phyloP scores from a whole-genome alignment of 305 asterid genomes.

The Solanum hybrid region DNA sequence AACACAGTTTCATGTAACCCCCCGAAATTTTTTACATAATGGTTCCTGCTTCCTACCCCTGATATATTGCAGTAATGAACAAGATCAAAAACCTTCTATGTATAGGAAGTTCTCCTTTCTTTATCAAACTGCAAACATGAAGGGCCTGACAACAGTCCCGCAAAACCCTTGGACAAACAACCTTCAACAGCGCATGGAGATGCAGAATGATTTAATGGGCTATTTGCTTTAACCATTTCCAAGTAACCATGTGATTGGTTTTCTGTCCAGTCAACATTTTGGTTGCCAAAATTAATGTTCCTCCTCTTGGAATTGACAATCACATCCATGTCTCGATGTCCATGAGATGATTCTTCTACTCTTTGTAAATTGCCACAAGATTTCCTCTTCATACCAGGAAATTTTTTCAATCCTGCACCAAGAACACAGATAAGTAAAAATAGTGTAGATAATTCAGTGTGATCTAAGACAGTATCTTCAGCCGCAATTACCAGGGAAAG shows the following conservation, averaged over 20 bases:
- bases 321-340: conserved; percentile 10
- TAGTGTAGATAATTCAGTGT: not conserved
- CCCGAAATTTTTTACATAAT: not conserved
- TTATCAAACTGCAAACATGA: conserved; percentile 47
- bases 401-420: conserved; percentile 44
- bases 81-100: conserved; percentile 10
- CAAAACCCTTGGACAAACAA: conserved; percentile 77
- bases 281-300: conserved; percentile 11
- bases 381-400: conserved; percentile 81
- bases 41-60: not conserved
- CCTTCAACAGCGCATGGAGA: conserved; percentile 77
- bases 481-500: conserved; percentile 42
- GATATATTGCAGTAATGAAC: not conserved
- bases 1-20: not conserved
- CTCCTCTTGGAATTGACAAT: conserved; percentile 38
- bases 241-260: conserved; percentile 20
- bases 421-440: conserved; percentile 2
- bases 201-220: conserved; percentile 31
- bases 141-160: conserved; percentile 58
- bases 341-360: conserved; percentile 20
- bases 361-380: conserved; percentile 21
- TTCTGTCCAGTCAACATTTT: conserved; percentile 15
- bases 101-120: conserved; percentile 36
- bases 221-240: conserved; percentile 28
- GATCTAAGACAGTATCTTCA: not conserved